A percentile compares a stretch with the other conserved stretches of the same genome.
phyloP scores from a whole-genome alignment of 2,329 filamentous ascomycete genomes.

The Claviceps paspali region DNA sequence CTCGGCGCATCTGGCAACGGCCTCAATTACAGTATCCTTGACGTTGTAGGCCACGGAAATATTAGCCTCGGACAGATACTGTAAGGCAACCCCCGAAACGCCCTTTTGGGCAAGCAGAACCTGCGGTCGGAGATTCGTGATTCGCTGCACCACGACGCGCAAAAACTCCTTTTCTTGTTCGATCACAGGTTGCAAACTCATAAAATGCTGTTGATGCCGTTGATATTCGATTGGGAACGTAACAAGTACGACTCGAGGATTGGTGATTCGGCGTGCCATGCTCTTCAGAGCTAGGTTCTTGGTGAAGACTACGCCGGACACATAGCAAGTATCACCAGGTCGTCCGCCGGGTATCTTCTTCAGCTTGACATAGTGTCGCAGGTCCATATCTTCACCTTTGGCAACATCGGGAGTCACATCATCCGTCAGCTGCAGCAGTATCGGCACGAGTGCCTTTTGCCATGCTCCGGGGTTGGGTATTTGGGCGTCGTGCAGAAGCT shows the following conservation, averaged over 20 bases:
- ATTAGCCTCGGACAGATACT: slow-evolving; percentile 73
- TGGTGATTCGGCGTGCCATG: slow-evolving; percentile 75
- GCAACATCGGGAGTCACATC: slow-evolving; percentile 90
- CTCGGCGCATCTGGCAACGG: slow-evolving; percentile 81
- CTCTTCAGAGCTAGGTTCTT: slow-evolving; percentile 94
- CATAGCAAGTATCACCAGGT: slow-evolving; percentile 86
- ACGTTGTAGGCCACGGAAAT: slow-evolving; percentile 95
- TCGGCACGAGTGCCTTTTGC: slow-evolving; percentile 82
- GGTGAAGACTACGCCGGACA: slow-evolving; percentile 91
- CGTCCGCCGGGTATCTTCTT: slow-evolving; percentile 90
- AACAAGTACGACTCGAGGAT: slow-evolving; percentile 80
- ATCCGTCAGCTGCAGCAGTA: slow-evolving; percentile 78
- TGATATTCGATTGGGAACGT: slow-evolving; percentile 95
- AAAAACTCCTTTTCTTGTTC: slow-evolving; percentile 92
- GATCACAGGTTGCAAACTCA: slow-evolving; percentile 94
- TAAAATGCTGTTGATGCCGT: slow-evolving; percentile 74
- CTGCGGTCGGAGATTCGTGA: slow-evolving; percentile 70
- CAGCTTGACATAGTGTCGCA: slow-evolving; percentile 90
- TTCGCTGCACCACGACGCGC: slow-evolving; percentile 79
- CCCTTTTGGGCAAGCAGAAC: slow-evolving; percentile 85
- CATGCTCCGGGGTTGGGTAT: slow-evolving; percentile 63
- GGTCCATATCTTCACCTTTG: slow-evolving; percentile 87
- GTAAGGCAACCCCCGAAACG: slow-evolving; percentile 78
- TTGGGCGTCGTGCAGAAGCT: slow-evolving; percentile 63
- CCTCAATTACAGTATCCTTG: slow-evolving; percentile 88